A percentile compares a stretch with the other conserved stretches of the same genome.
phyloP scores from a whole-genome alignment of 2,329 filamentous ascomycete genomes.

The Colletotrichum liaoningense region DNA sequence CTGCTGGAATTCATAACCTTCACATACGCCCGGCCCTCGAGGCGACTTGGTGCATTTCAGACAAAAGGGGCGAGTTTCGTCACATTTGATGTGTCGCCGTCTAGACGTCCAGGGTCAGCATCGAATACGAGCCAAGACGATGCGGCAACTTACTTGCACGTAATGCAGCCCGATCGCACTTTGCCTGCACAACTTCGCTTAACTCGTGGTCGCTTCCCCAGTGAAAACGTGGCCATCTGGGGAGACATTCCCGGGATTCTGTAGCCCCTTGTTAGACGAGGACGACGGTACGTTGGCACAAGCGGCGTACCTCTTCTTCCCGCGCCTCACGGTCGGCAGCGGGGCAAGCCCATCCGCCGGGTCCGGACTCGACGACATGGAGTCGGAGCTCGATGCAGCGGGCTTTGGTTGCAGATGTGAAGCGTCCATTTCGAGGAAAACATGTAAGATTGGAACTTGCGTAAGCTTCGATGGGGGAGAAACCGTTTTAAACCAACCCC shows the following conservation, averaged over 20 bases:
- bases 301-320: constrained; percentile 12
- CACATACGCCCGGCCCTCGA: constrained; percentile 51
- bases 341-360: constrained; percentile 1
- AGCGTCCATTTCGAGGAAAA: not conserved
- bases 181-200: constrained; percentile 23
- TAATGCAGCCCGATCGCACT: constrained; percentile 34
- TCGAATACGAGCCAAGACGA: not conserved
- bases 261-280: not conserved
- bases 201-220: not conserved
- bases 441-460: not conserved
- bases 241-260: constrained; percentile 16
- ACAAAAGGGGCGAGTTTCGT: constrained; percentile 54
- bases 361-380: not conserved
- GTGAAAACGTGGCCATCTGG: constrained; percentile 19
- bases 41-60: constrained; percentile 55
- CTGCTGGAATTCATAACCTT: constrained; percentile 21
- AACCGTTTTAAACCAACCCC: not conserved
- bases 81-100: constrained; percentile 54
- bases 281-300: not conserved
- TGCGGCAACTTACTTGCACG: constrained; percentile 30
- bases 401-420: not conserved
- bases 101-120: not conserved
- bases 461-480: not conserved
- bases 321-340: constrained; percentile 4
- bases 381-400: not conserved